Percentiles rank a stretch among this genome's conserved stretches.
phyloP scores from a whole-genome alignment of 192 early-diverging fungal genomes.

The Piromyces finnis region DNA sequence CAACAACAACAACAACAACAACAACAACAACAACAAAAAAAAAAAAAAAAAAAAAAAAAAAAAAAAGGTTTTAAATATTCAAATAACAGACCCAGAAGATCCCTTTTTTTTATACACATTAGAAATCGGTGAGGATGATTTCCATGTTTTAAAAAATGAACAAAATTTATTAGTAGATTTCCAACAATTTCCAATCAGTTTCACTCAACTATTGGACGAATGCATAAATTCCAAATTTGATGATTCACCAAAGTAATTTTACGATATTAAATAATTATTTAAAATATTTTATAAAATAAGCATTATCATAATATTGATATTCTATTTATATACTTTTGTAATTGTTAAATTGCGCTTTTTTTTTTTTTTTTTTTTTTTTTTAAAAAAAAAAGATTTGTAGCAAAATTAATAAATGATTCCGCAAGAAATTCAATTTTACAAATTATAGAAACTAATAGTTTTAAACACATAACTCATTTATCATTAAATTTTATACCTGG shows the following conservation, averaged over 20 bases:
- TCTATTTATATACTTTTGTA: too few species aligned
- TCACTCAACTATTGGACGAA: constrained; percentile 22
- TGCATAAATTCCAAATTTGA: constrained; percentile 5
- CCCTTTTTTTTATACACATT: constrained; percentile 26
- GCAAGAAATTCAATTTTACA: neutral
- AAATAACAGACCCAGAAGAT: constrained; percentile 22
- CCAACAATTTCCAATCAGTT: constrained; percentile 24
- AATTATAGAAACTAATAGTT: neutral
- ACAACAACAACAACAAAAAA: too few species aligned
- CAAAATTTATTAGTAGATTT: constrained; percentile 34
- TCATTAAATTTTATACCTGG: neutral
- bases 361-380: neutral
- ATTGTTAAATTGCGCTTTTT: too few species aligned
- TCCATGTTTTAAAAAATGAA: constrained; percentile 16
- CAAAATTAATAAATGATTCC: neutral
- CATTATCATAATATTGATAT: too few species aligned
- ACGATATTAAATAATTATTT: too few species aligned
- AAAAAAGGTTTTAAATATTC: constrained; percentile 8
- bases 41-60: too few species aligned
- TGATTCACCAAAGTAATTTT: constrained; percentile 17
- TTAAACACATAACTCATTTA: neutral
- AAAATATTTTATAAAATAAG: too few species aligned
- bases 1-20: too few species aligned
- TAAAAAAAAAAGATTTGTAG: neutral
- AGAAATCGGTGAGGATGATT: constrained; percentile 26